Percentiles rank a stretch among this genome's conserved stretches.
These are phyloP conservation scores for Albizia julibrissin DNA, from an alignment of 306 rosid genomes.

Conservation along the genomic window DNA sequence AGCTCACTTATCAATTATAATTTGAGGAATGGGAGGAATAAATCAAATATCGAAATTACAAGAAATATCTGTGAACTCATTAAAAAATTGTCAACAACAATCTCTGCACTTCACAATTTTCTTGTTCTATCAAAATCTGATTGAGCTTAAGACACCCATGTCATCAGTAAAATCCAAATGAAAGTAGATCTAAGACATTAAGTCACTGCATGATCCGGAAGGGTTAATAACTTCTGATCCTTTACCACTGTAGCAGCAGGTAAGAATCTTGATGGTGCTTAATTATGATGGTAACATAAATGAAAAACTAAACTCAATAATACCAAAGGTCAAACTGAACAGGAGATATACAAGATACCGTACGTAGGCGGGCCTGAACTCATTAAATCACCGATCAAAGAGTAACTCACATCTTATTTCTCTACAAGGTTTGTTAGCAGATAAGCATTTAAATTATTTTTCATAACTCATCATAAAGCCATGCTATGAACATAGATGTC, in stretches of 20 bases:
- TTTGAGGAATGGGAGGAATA: background rate
- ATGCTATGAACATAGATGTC: conserved; percentile 34
- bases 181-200: conserved; percentile 3
- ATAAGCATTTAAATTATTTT: conserved; percentile 14
- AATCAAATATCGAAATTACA: background rate
- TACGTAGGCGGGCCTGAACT: conserved; percentile 31
- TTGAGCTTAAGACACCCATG: background rate
- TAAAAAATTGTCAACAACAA: background rate
- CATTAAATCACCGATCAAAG: conserved; percentile 29
- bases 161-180: conserved; percentile 18
- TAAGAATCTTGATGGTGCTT: conserved; percentile 26
- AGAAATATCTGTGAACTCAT: background rate
- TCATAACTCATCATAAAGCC: conserved; percentile 16
- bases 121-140: conserved; percentile 3
- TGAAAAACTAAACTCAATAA: conserved; percentile 22
- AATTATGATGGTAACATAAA: conserved; percentile 25
- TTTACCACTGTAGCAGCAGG: conserved; percentile 21
- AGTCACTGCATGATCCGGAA: conserved; percentile 7
- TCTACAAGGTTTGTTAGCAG: conserved; percentile 18
- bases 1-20: background rate
- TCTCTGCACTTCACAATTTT: conserved; percentile 7
- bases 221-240: conserved; percentile 8
- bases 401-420: conserved; percentile 18
- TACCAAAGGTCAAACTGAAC: conserved; percentile 13
- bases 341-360: conserved; percentile 2